These are phyloP conservation scores for Boletus patriciae DNA, from an alignment of 768 basidiomycete species.

Conservation along the genomic window DNA sequence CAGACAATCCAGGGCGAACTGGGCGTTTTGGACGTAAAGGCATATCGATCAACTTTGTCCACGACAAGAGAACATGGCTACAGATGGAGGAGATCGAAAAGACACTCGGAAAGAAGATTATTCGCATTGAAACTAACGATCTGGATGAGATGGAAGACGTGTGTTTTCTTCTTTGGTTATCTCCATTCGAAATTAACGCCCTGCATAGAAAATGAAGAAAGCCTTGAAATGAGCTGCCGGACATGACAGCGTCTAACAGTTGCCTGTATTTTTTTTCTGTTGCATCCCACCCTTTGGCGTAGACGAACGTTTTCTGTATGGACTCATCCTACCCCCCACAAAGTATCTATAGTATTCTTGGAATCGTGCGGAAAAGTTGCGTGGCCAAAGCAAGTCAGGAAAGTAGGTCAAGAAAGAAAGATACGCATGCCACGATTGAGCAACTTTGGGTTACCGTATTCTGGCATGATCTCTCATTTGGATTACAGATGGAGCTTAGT, in stretches of 20 bases:
- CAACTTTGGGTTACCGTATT: not conserved
- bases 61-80: conserved; percentile 81
- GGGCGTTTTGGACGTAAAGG: conserved; percentile 98
- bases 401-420: not conserved
- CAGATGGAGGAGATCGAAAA: conserved; percentile 92
- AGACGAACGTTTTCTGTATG: not conserved
- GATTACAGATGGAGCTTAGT: not conserved
- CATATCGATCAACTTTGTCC: conserved; percentile 96
- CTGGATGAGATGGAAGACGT: conserved; percentile 95
- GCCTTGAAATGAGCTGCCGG: conserved; percentile 55
- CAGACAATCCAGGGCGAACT: conserved; percentile 72
- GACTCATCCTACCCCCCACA: not conserved
- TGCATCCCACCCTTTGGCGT: not conserved
- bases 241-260: not conserved
- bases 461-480: not conserved
- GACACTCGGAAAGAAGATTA: conserved; percentile 73
- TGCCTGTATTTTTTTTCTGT: not conserved
- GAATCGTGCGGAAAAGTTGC: not conserved
- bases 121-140: conserved; percentile 84
- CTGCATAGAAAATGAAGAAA: conserved; percentile 74
- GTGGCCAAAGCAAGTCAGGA: not conserved
- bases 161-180: conserved; percentile 27
- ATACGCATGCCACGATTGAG: not conserved
- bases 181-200: not conserved
- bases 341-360: not conserved